Evolutionary conservation across 441 rosid genomes (phyloP), one percentile per base, ranked within the genome.

Genomic region (Biscutella auriculata): DNA sequence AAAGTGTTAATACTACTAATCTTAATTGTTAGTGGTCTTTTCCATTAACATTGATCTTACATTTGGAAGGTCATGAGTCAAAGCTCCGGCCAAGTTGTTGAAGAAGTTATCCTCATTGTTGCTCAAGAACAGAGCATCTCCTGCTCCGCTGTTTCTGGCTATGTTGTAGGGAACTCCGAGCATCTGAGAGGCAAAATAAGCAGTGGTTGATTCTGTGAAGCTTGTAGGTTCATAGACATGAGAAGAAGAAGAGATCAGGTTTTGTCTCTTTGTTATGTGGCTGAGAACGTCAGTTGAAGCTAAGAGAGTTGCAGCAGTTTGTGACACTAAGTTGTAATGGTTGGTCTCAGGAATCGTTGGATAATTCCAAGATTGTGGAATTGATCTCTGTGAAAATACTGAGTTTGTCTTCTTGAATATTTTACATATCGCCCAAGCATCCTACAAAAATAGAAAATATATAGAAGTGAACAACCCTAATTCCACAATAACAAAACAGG

Each of bases 381-480:
- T 65, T 53, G 95, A 75, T 78, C 83, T 83, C 36, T 84, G 98
- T 33, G 94, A 82, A 58, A 76, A 76, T 16, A 34, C 52, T 5
- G 97, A 66, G 42, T 77, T 92, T 1, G 87, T 79, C 72, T 88
- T 92, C 84, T 83, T 92, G 80, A 92, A 88, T 75, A 92, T 92
- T 82, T 91, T 83, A 19, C 98, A 88, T 30, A 92, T 88, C 42
- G 98, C 98, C 98, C 98, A 88, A 3, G 95, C 83, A 51, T 88
- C 98, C 97, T 92, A 80, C 45, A 12, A n/a, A n/a, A n/a, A n/a
- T n/a, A n/a, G n/a, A n/a, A n/a, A n/a, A n/a, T n/a, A n/a, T n/a
- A n/a, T n/a, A n/a, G n/a, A n/a, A n/a, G n/a, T n/a, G 9, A n/a
- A n/a, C n/a, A n/a, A n/a, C n/a, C n/a, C n/a, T n/a, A n/a, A n/a